Evolutionary conservation across 1,284 basidiomycete genomes (phyloP).

Genomic region (Leccinum angustisporum): DNA sequence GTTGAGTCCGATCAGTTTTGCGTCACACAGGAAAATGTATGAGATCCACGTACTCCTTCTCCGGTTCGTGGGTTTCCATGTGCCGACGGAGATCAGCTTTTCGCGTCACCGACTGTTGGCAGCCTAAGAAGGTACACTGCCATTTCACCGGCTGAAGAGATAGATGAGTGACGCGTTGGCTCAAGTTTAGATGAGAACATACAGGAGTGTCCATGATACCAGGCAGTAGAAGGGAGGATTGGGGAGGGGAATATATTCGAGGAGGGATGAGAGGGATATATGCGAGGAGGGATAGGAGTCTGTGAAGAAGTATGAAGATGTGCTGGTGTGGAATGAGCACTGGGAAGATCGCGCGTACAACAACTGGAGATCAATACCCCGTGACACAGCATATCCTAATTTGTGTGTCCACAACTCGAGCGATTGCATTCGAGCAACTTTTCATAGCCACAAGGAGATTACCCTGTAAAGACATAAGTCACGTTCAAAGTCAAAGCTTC

Average conservation of each 20-base stretch:
- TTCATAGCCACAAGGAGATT: constrained; percentile 24
- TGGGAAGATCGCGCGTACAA: not conserved
- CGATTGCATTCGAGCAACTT: constrained; percentile 28
- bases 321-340: too few species aligned
- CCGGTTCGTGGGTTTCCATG: too few species aligned
- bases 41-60: too few species aligned
- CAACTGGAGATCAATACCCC: not conserved
- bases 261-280: not conserved
- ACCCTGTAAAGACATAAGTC: constrained; percentile 25
- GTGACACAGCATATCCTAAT: constrained; percentile 9
- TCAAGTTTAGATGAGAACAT: not conserved
- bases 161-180: too few species aligned
- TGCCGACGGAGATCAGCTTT: too few species aligned
- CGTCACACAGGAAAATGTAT: too few species aligned
- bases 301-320: too few species aligned
- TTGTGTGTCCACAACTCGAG: constrained; percentile 19
- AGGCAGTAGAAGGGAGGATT: not conserved
- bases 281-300: too few species aligned
- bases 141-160: too few species aligned
- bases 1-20: too few species aligned
- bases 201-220: constrained; percentile 4
- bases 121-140: too few species aligned
- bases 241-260: not conserved
- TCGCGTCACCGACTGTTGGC: too few species aligned
- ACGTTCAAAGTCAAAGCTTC: constrained; percentile 9